Percentiles rank a stretch among this genome's conserved stretches.
phyloP scores from a whole-genome alignment of 352 stramenopile species.

The Globisporangium radiosum region DNA sequence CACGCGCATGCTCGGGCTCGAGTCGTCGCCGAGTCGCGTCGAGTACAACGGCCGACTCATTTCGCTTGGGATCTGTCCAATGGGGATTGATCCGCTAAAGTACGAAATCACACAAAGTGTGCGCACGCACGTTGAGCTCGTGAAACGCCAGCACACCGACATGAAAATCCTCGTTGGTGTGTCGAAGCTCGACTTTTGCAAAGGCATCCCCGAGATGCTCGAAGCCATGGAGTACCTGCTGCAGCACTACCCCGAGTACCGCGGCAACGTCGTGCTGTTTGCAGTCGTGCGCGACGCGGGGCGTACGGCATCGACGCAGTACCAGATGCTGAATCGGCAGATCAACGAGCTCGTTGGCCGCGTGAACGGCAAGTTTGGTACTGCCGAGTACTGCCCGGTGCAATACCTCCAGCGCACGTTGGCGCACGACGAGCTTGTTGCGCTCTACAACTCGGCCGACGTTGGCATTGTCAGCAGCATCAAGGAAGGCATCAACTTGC shows the following conservation, averaged over 20 bases:
- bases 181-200: slow-evolving; percentile 77
- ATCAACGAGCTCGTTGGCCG: slow-evolving; percentile 87
- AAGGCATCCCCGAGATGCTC: slow-evolving; percentile 87
- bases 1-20: slow-evolving; percentile 81
- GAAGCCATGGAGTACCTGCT: slow-evolving; percentile 87
- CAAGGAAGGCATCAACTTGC: slow-evolving; percentile 88
- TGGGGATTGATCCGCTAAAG: slow-evolving; percentile 85
- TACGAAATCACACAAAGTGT: slow-evolving; percentile 67
- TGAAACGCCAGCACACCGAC: slow-evolving; percentile 49
- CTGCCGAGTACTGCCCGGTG: slow-evolving; percentile 83
- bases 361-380: slow-evolving; percentile 85
- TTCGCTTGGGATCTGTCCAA: slow-evolving; percentile 83
- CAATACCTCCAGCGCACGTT: slow-evolving; percentile 86
- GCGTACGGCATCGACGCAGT: slow-evolving; percentile 57
- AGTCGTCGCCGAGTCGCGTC: slow-evolving; percentile 78
- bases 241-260: slow-evolving; percentile 87
- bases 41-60: slow-evolving; percentile 86
- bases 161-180: slow-evolving; percentile 78
- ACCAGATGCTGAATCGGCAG: slow-evolving; percentile 80
- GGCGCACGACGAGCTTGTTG: slow-evolving; percentile 83
- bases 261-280: slow-evolving; percentile 92
- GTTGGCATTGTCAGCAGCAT: slow-evolving; percentile 87
- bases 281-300: slow-evolving; percentile 85
- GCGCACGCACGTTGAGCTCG: slow-evolving; percentile 37
- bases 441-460: slow-evolving; percentile 85